Conservation (phyloP, 2,329 filamentous ascomycete species). For the Annulohypoxylon truncatum region DNA sequence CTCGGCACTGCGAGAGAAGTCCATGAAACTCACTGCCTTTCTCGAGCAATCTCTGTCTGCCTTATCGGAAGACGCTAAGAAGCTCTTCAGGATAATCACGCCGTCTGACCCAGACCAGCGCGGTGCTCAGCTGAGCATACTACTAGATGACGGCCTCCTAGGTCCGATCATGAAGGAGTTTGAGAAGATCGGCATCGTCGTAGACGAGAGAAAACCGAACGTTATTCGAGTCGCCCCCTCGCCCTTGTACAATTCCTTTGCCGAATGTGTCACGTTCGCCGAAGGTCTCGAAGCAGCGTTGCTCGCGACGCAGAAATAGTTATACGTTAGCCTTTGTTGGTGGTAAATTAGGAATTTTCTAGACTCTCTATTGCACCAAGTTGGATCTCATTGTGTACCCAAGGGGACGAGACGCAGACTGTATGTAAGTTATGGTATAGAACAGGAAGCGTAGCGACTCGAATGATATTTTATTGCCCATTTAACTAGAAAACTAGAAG, state of each 20-base stretch:
- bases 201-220: slow-evolving; percentile 80
- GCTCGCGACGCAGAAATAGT: slow-evolving; percentile 38
- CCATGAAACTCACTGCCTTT: slow-evolving; percentile 73
- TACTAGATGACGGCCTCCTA: slow-evolving; percentile 69
- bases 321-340: neutral
- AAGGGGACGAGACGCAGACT: slow-evolving; percentile 8
- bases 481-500: neutral
- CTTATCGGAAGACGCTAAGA: slow-evolving; percentile 50
- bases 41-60: slow-evolving; percentile 69
- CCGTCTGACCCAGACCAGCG: slow-evolving; percentile 71
- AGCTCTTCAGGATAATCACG: slow-evolving; percentile 70
- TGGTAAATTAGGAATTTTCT: no score
- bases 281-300: slow-evolving; percentile 52
- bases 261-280: slow-evolving; percentile 71
- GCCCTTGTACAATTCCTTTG: slow-evolving; percentile 79
- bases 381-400: neutral
- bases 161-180: slow-evolving; percentile 71
- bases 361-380: neutral
- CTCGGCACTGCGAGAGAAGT: slow-evolving; percentile 71
- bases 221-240: slow-evolving; percentile 80
- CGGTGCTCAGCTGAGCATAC: slow-evolving; percentile 76
- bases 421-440: slow-evolving; percentile 16
- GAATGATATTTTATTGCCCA: neutral
- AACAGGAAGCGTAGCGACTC: slow-evolving; percentile 7
- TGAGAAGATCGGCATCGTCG: slow-evolving; percentile 71